A percentile compares a stretch with the other conserved stretches of the same genome.
phyloP scores from a whole-genome alignment of 371 early-diverging fungal species.

The Sporodiniella umbellata region DNA sequence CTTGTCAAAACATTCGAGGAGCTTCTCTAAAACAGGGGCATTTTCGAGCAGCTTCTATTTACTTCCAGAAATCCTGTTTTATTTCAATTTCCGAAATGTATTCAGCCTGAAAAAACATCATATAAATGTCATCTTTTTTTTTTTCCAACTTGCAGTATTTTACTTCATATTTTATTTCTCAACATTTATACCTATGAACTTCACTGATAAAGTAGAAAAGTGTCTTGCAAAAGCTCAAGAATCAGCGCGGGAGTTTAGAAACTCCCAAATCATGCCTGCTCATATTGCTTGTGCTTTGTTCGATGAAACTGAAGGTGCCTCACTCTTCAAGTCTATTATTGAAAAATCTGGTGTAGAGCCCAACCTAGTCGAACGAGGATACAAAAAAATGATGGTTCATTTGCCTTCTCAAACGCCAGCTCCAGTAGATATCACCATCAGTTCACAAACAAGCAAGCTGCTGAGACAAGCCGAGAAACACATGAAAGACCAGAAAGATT shows the following conservation, averaged over 20 bases:
- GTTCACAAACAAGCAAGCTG: slow-evolving; percentile 59
- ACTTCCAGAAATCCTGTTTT: too few relatives aligned
- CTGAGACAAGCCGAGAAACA: slow-evolving; percentile 71
- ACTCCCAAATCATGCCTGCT: slow-evolving; percentile 75
- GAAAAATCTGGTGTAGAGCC: slow-evolving; percentile 85
- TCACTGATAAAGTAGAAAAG: slow-evolving; percentile 89
- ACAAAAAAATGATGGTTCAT: slow-evolving; percentile 75
- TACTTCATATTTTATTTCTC: neutral
- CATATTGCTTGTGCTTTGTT: slow-evolving; percentile 82
- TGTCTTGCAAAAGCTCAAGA: slow-evolving; percentile 61
- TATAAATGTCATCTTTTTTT: neutral
- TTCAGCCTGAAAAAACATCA: too few relatives aligned
- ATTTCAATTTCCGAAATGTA: too few relatives aligned
- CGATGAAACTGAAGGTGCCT: slow-evolving; percentile 65
- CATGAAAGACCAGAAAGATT: slow-evolving; percentile 81
- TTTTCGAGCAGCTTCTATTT: too few relatives aligned
- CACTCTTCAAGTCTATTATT: slow-evolving; percentile 67
- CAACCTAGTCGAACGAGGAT: slow-evolving; percentile 66
- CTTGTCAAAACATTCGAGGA: too few relatives aligned
- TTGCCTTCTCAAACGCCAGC: slow-evolving; percentile 87
- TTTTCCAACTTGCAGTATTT: slow-evolving; percentile 5
- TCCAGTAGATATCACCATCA: slow-evolving; percentile 68
- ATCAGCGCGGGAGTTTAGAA: slow-evolving; percentile 75
- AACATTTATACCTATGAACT: slow-evolving; percentile 58
- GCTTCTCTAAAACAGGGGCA: too few relatives aligned